Base-by-base conservation (phyloP, 441 rosid genomes). In the Aleurites moluccanus region DNA sequence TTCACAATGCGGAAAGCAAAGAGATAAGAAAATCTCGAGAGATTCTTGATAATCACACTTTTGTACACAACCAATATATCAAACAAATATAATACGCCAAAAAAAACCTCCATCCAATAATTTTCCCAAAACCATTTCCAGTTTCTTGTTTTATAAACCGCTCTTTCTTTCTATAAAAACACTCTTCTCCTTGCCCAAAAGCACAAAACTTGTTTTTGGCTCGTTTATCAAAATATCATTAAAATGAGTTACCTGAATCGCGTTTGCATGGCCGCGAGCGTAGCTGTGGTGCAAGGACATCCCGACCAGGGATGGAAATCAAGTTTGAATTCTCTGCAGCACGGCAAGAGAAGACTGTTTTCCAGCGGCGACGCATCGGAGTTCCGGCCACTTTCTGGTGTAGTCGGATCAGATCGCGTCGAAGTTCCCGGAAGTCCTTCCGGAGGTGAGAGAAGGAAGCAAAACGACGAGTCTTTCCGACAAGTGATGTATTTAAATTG, bases 401-500 rank as follows among this genome's bases (percentile, higher is more conserved):
- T 69, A 33, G 61, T 81, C 40, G 85, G 83, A 2, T 74, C 90
- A 30, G 87, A 79, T 67, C 25, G 80, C 14, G 57, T 57, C 15
- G 83, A 80, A 20, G 73, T 64, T 38, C 30, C 68, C 4, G 83
- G 56, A 27, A 67, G 74, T 38, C 70, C 63, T 40, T 67, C 53
- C 2, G 56, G 28, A 1, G 55, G 49, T 8, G 73, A 67, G 13
- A 7, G 20, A 18, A 63, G 23, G 18, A 50, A 65, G 21, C 84
- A 85, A 53, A 61, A 82, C 1, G 98, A 93, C 35, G 98, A 91
- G 67, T 85, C 97, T 6, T 68, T 91, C 61, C 90, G 88, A 28
- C 87, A 81, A 50, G 94, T 91, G 75, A 93, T 93, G 98, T 90
- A 89, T 86, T 72, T 93, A 47, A 91, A 82, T 77, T 93, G 98